phyloP scores from a whole-genome alignment of 108 stramenopile species.

The Chaetoceros tenuissimus region DNA sequence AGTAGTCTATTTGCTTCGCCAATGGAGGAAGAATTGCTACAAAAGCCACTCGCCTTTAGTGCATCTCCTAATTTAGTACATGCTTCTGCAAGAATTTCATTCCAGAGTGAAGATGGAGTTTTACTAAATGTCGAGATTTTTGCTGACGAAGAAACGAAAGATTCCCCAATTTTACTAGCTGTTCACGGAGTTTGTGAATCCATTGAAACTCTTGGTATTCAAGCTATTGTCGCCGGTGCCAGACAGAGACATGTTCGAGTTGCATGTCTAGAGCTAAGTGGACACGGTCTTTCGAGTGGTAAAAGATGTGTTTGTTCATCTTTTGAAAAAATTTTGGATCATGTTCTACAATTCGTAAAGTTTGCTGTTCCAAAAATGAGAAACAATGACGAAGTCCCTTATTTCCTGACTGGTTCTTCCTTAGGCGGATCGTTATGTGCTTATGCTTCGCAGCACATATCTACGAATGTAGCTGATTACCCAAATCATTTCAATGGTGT shows the following conservation, averaged over 20 bases:
- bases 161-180: constrained; percentile 12
- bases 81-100: not conserved
- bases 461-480: not conserved
- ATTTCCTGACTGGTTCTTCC: constrained; percentile 25
- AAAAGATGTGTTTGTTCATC: constrained; percentile 10
- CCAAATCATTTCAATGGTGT: constrained; percentile 20
- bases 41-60: not conserved
- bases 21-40: not conserved
- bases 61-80: not conserved
- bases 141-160: not conserved
- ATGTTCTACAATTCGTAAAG: constrained; percentile 16
- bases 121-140: not conserved
- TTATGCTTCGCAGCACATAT: constrained; percentile 15
- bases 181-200: constrained; percentile 51
- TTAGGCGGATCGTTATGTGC: constrained; percentile 35
- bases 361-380: not conserved
- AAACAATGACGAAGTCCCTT: not conserved
- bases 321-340: constrained; percentile 17
- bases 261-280: constrained; percentile 30
- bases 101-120: not conserved
- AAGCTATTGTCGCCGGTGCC: constrained; percentile 16
- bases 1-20: no score
- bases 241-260: constrained; percentile 13
- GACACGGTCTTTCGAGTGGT: constrained; percentile 37
- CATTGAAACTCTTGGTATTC: constrained; percentile 37